A percentile compares a stretch with the other conserved stretches of the same genome.
Conservation (phyloP, 2,329 filamentous ascomycete genomes). For the Aspergillus proliferans region DNA sequence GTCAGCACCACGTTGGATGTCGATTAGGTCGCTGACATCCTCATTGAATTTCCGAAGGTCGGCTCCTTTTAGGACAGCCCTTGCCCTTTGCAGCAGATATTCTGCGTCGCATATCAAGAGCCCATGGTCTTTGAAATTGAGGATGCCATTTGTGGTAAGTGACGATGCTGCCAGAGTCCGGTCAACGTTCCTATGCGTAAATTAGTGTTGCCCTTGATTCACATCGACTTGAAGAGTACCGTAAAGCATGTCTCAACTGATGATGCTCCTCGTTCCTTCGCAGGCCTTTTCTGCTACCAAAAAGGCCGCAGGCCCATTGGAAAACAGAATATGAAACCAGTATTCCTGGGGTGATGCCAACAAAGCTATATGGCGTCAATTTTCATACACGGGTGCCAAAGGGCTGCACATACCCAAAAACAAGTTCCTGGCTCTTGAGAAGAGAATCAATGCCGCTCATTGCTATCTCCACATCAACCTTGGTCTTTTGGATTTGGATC, state of each 20-base stretch:
- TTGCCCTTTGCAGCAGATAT: slow-evolving; percentile 64
- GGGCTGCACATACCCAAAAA: slow-evolving; percentile 59
- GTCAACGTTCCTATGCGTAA: slow-evolving; percentile 62
- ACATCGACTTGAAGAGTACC: slow-evolving; percentile 36
- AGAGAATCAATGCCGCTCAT: slow-evolving; percentile 93
- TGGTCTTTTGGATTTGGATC: slow-evolving; percentile 97
- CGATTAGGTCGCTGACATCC: slow-evolving; percentile 78
- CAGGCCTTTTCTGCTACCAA: slow-evolving; percentile 66
- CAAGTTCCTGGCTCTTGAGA: slow-evolving; percentile 90
- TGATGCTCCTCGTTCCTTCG: slow-evolving; percentile 60
- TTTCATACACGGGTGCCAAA: not conserved
- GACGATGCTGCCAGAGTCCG: slow-evolving; percentile 65
- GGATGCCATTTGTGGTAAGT: slow-evolving; percentile 65
- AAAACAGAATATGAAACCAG: slow-evolving; percentile 71
- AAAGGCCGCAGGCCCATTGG: slow-evolving; percentile 63
- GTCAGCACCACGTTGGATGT: slow-evolving; percentile 68
- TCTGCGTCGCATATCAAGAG: slow-evolving; percentile 86
- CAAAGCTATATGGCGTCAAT: slow-evolving; percentile 53
- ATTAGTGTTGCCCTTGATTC: slow-evolving; percentile 1
- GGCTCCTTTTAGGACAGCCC: slow-evolving; percentile 62
- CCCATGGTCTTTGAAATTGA: slow-evolving; percentile 90
- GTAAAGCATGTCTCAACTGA: slow-evolving; percentile 68
- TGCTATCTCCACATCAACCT: slow-evolving; percentile 94
- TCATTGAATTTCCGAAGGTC: slow-evolving; percentile 80
- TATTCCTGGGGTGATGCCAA: slow-evolving; percentile 88